Conservation (phyloP, 139 green algal genomes). For the Volvox africanus region DNA sequence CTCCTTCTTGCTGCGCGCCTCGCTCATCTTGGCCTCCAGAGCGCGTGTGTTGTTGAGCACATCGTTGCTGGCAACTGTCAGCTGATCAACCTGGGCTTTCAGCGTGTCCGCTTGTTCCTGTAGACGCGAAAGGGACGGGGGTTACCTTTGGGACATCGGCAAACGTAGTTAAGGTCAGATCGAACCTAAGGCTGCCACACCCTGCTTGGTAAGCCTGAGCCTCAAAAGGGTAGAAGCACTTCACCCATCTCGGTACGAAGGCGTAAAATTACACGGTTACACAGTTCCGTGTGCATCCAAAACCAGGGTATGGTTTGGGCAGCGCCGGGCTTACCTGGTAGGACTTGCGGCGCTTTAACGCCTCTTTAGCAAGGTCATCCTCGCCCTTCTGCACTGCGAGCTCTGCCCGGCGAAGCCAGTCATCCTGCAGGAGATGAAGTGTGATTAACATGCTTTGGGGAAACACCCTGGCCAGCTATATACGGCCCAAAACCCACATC, state of each 20-base stretch:
- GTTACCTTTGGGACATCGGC: no score
- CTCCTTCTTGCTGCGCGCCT: slow-evolving; percentile 99
- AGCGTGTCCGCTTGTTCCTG: slow-evolving; percentile 90
- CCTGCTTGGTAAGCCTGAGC: no score
- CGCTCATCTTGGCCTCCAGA: slow-evolving; percentile 90
- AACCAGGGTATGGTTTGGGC: not conserved
- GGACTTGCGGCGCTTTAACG: slow-evolving; percentile 88
- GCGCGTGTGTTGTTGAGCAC: slow-evolving; percentile 49
- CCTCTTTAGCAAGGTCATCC: slow-evolving; percentile 96
- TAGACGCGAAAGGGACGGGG: not conserved
- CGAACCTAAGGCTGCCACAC: no score
- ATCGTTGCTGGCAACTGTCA: slow-evolving; percentile 15
- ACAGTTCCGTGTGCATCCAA: no score
- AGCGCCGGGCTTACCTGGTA: slow-evolving; percentile 72
- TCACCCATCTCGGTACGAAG: no score
- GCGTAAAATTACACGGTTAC: no score
- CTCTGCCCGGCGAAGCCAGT: slow-evolving; percentile 94
- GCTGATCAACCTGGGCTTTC: slow-evolving; percentile 90
- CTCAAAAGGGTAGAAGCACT: no score
- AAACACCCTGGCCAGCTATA: no score
- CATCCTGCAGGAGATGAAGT: slow-evolving; percentile 62
- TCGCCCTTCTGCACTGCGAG: slow-evolving; percentile 96
- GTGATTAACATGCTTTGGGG: no score
- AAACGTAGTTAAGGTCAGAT: no score
- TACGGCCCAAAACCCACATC: no score